Evolutionary conservation across 139 green algal species (phyloP), one percentile per base, ranked within the genome.

Genomic region (Chlorella sorokiniana): DNA sequence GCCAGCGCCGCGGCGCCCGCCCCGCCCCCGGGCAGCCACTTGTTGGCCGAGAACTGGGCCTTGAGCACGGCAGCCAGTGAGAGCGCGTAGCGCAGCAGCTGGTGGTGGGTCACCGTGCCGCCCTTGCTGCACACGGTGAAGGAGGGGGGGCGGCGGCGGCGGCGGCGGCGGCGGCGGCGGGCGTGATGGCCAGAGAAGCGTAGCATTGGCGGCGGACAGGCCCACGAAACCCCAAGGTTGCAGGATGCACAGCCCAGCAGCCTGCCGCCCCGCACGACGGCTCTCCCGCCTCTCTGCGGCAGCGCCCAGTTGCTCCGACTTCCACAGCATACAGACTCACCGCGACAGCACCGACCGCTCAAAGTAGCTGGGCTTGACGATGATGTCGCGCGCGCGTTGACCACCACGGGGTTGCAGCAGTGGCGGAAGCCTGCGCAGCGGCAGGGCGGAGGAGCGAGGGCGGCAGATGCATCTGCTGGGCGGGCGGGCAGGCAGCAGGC

Each of bases 51-150:
- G 41, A 81, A 81, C 75, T 81, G 73, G 8, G 73, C 73, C 38
- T 79, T 79, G 54, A 79, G 22, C 37, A 79, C 54, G 9, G 73
- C 73, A 25, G 54, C 73, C n/a, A 79, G 29, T 3, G 73, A 79
- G 5, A 79, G 73, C 3, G 73, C 73, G 38, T 79, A 79, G 8
- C 40, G 38, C 5, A 37, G 54, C 35, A 79, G 10, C 73, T 54
- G 51, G 73, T 79, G 73, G 73, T 79, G 54, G 1, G 18, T 23
- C 2, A 68, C 25, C 16, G 41, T 40, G 35, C 73, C 73, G 37
- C 73, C 73, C 1, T 35, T 54, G 27, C 73, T 79, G 73, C 54
- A 35, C 67, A 69, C 5, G 31, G 4, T 11, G 27, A 27, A 3
- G 4, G 27, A n/a, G 11, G 25, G 38, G 65, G n/a, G 51, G 65